Base-by-base conservation (phyloP, 2,329 filamentous ascomycete genomes). In the Sclerotinia spermophila region DNA sequence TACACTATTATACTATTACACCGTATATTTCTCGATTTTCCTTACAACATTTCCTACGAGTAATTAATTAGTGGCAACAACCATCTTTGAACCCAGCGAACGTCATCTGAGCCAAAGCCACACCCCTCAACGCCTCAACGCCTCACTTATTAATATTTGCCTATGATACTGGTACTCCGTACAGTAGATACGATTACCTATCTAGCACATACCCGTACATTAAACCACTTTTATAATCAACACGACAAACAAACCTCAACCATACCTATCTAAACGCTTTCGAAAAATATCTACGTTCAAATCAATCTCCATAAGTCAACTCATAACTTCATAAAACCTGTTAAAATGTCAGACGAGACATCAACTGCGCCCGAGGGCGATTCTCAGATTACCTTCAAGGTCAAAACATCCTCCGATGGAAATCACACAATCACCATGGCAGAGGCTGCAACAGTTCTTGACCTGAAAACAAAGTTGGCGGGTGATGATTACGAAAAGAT, bases 361-460 rank as follows among this genome's bases (percentile, higher is more conserved):
- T 81, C 83, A 76, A 85, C 87, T 72, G 81, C 85, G 59, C 38
- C 68, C 17, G 80, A 84, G 70, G 86, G 88, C 77, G 92, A 94
- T 79, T 83, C 90, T 78, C 90, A 94, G 78, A 84, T 99, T 83
- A 97, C 92, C 81, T 98, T 99, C 88, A 96, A 94, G 83, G 90
- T 99, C 82, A 99, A 98, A 85, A 92, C 93, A n/a, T 94, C 93
- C n/a, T 91, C 90, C 77, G 94, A 97, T 79, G 89, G 88, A 80
- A 93, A 92, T 81, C 94, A 93, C 79, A 90, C 87, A 67, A 84
- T 99, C 79, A 96, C 93, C 70, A 90, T 98, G 79, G 82, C 91
- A 71, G 86, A 91, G 75, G 87, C 88, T 48, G 92, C 91, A 64
- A 92, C 91, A 11, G 91, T 98, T 58, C 85, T 88, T 71, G 94